A percentile compares a stretch with the other conserved stretches of the same genome.
phyloP scores from a whole-genome alignment of 331 rosid genomes.

The Pyrus hybrid region DNA sequence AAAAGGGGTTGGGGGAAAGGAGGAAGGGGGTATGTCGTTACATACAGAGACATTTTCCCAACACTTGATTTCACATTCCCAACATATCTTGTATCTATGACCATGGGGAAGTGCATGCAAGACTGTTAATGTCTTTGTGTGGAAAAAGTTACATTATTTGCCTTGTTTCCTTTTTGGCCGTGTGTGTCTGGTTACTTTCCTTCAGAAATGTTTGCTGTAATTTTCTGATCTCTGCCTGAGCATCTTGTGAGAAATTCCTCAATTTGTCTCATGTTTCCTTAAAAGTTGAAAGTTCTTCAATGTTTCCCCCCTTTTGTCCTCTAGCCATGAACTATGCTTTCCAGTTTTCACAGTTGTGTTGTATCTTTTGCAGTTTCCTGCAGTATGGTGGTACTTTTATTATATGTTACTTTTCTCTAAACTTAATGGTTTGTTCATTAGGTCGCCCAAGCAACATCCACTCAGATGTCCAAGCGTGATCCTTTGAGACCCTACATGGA shows the following conservation, averaged over 20 bases:
- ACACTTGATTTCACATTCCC: background rate
- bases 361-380: background rate
- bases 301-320: background rate
- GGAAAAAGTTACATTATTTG: background rate
- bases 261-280: background rate
- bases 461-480: constrained; percentile 83
- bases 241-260: background rate
- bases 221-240: background rate
- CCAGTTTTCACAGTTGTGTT: background rate
- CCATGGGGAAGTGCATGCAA: background rate
- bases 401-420: background rate
- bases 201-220: background rate
- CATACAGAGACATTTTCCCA: background rate
- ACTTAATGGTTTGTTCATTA: constrained; percentile 24
- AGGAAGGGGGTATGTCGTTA: background rate
- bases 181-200: background rate
- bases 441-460: constrained; percentile 94
- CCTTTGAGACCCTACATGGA: constrained; percentile 88
- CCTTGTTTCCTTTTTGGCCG: background rate
- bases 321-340: background rate
- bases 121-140: background rate
- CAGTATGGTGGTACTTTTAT: background rate
- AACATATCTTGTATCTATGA: background rate
- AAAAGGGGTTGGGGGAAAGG: background rate
- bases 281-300: background rate